Percentiles rank a stretch among this genome's conserved stretches.
Conservation (phyloP, 1,139 yeast genomes). For the Suhomyces taliae region DNA sequence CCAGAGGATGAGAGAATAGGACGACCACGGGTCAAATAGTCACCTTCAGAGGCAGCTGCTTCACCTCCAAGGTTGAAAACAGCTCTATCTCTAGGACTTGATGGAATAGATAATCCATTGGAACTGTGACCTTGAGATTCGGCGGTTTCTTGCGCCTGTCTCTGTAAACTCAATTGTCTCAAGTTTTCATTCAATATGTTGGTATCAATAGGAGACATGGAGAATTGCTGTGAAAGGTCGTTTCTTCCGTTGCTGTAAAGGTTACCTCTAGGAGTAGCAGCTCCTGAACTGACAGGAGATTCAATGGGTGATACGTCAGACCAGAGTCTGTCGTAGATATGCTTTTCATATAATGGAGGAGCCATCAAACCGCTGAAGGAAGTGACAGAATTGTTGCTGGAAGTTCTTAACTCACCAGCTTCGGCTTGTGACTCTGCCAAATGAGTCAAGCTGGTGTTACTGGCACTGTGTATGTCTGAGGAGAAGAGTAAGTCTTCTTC, state of each 20-base stretch:
- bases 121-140: conserved; percentile 1
- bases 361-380: conserved; percentile 59
- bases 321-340: conserved; percentile 85
- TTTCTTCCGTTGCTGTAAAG: conserved; percentile 1
- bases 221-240: conserved; percentile 28
- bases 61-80: conserved; percentile 28
- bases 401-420: conserved; percentile 13
- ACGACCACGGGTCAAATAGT: conserved; percentile 21
- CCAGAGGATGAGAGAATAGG: conserved; percentile 8
- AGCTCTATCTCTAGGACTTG: conserved; percentile 27
- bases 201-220: conserved; percentile 45
- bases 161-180: conserved; percentile 51
- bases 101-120: conserved; percentile 1
- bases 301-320: conserved; percentile 61
- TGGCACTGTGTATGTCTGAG: conserved; percentile 26
- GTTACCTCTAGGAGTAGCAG: conserved; percentile 44
- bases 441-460: conserved; percentile 31
- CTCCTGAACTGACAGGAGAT: conserved; percentile 56
- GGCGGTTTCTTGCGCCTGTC: conserved; percentile 37
- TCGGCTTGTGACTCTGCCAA: conserved; percentile 17
- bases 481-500: conserved; percentile 38
- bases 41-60: conserved; percentile 12
- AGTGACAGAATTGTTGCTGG: conserved; percentile 31
- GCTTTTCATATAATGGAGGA: conserved; percentile 87
- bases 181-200: conserved; percentile 53